Base-by-base conservation (phyloP, 768 basidiomycete genomes). In the Kondoa subrosea region DNA sequence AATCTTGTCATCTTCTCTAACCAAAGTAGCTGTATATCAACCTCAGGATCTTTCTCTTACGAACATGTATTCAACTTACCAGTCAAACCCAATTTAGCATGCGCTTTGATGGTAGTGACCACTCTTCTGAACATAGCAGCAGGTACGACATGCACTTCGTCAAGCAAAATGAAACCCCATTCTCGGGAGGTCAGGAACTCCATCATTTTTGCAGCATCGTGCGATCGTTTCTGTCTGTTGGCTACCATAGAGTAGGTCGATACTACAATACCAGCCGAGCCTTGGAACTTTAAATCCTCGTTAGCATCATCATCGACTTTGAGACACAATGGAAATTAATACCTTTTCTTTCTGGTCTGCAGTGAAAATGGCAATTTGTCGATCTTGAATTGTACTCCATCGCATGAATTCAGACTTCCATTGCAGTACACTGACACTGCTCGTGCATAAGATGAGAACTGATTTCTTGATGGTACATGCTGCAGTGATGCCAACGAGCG, bases 231-330 rank as follows among this genome's bases (percentile, higher is more conserved):
- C 74, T 91, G 89, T 1, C 91, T 95, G 76, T 96, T 96, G 32
- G 95, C 93, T 64, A 99, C 92, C 95, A 99, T 99, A 2, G 93
- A 96, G 77, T 99, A 99, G 14, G 95, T 97, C 33, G 93, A 97
- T 29, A 99, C 87, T 33, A 99, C 92, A 70, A 99, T 96, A 34
- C 95, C 95, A 71, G 93, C 91, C 58, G 93, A 91, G 26, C 92
- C 92, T 4, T 87, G 85, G 78, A 99, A 99, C 91, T 96, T 73
- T 27, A 25, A 14, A 15, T 59, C 27, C 14, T 33, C 2, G 16
- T 2, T 3, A 15, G 12, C 2, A 50, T 17, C 1, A n/a, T 61
- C 65, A 61, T 1, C 60, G 16, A 40, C 26, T 56, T 34, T 26
- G 67, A 68, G 34, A 64, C 0, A 29, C 21, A 66, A 15, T 34